A percentile compares a stretch with the other conserved stretches of the same genome.
phyloP scores from a whole-genome alignment of 2,329 filamentous ascomycete genomes.

The Beauveria sp. region DNA sequence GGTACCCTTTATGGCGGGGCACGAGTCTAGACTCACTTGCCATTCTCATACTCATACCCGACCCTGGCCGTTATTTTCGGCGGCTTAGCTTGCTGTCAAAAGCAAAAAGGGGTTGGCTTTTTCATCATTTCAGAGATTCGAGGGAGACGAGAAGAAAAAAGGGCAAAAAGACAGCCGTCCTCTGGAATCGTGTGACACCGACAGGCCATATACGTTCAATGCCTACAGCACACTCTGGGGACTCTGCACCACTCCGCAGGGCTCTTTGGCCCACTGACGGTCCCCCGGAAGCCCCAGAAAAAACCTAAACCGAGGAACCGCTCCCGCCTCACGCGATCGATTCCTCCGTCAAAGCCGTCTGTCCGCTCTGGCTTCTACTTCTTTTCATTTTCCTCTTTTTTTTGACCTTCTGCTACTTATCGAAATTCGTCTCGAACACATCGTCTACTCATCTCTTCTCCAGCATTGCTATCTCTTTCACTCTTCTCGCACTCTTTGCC shows the following conservation, averaged over 20 bases:
- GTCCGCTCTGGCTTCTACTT: constrained; percentile 4
- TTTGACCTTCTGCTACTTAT: neutral
- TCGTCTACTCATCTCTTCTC: neutral
- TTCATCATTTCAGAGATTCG: too few relatives aligned
- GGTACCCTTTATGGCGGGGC: neutral
- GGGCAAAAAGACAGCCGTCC: too few relatives aligned
- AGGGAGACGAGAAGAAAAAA: too few relatives aligned
- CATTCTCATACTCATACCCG: too few relatives aligned
- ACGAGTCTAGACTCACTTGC: neutral
- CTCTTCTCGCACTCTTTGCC: neutral
- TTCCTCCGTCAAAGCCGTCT: constrained; percentile 1
- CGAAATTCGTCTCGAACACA: neutral
- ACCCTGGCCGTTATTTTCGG: neutral
- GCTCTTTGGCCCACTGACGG: neutral
- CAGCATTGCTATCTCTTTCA: neutral
- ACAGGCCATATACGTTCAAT: neutral
- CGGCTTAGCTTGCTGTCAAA: neutral
- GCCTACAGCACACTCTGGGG: too few relatives aligned
- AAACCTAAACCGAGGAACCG: constrained; percentile 11
- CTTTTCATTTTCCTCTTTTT: constrained; percentile 6
- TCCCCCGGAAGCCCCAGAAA: constrained; percentile 8
- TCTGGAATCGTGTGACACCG: too few relatives aligned
- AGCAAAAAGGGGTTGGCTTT: too few relatives aligned
- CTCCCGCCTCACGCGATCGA: constrained; percentile 13
- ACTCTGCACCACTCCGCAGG: neutral